phyloP scores from a whole-genome alignment of 306 rosid species.

The Vigna radiata region DNA sequence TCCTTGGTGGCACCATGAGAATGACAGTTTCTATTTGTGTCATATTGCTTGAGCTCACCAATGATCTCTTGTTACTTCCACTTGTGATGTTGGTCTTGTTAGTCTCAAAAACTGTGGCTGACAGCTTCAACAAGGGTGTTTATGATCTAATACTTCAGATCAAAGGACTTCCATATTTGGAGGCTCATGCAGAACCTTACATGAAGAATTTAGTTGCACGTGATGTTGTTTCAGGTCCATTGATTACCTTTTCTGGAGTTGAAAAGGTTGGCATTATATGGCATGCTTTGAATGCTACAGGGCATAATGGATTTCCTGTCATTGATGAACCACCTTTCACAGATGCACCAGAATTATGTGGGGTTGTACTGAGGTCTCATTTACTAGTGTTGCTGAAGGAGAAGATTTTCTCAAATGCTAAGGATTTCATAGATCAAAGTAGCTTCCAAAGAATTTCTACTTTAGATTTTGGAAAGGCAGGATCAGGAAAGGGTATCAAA shows the following conservation, averaged over 20 bases:
- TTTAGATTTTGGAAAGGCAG: slow-evolving; percentile 81
- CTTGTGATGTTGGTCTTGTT: slow-evolving; percentile 83
- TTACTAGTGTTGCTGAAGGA: slow-evolving; percentile 79
- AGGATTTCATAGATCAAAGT: slow-evolving; percentile 40
- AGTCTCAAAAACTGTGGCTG: slow-evolving; percentile 82
- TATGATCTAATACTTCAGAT: slow-evolving; percentile 80
- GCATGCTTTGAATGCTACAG: slow-evolving; percentile 64
- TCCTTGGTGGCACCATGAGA: slow-evolving; percentile 99
- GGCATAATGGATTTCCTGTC: slow-evolving; percentile 94
- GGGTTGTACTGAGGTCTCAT: slow-evolving; percentile 87
- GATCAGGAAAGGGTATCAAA: slow-evolving; percentile 83
- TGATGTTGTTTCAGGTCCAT: slow-evolving; percentile 86
- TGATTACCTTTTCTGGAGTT: slow-evolving; percentile 69
- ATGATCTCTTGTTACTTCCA: slow-evolving; percentile 88
- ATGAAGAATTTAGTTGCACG: slow-evolving; percentile 73
- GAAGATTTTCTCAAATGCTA: slow-evolving; percentile 62
- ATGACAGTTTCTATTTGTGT: slow-evolving; percentile 95
- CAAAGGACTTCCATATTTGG: slow-evolving; percentile 90
- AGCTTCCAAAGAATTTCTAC: slow-evolving; percentile 52
- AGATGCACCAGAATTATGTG: slow-evolving; percentile 71
- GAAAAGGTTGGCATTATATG: slow-evolving; percentile 74
- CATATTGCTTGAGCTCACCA: slow-evolving; percentile 94
- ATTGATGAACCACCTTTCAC: slow-evolving; percentile 88
- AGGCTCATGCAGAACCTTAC: slow-evolving; percentile 90
- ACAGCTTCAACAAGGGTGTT: slow-evolving; percentile 83